These are phyloP conservation scores for Solanum dulcamara DNA, from an alignment of 257 asterid genomes.

Conservation along the genomic window DNA sequence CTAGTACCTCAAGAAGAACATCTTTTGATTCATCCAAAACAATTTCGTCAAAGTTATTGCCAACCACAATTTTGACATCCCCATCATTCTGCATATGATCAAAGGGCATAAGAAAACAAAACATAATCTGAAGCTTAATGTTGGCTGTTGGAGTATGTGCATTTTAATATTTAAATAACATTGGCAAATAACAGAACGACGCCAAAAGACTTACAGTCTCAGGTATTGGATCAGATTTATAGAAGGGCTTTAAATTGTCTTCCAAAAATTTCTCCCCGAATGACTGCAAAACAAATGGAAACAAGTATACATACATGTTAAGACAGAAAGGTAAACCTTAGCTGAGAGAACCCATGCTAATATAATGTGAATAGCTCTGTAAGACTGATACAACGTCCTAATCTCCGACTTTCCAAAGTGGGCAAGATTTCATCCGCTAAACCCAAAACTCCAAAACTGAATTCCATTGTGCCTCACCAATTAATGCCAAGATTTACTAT, in stretches of 20 bases:
- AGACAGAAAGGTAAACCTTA: not conserved
- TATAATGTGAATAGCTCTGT: not conserved
- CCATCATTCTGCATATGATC: slow-evolving; percentile 59
- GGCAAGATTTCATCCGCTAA: not conserved
- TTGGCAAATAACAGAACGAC: not conserved
- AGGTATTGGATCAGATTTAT: slow-evolving; percentile 89
- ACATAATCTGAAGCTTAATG: not conserved
- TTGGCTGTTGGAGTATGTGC: not conserved
- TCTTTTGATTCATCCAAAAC: slow-evolving; percentile 93
- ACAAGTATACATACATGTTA: not conserved
- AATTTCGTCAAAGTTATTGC: slow-evolving; percentile 83
- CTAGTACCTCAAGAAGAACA: slow-evolving; percentile 90
- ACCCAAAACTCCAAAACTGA: not conserved
- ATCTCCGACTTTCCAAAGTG: not conserved
- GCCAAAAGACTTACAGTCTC: slow-evolving; percentile 40
- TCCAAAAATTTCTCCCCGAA: slow-evolving; percentile 68
- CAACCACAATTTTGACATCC: slow-evolving; percentile 84
- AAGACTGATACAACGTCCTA: not conserved
- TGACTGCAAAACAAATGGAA: slow-evolving; percentile 24
- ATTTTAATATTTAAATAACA: too few relatives aligned
- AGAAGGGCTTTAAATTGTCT: slow-evolving; percentile 81
- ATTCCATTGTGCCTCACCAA: not conserved
- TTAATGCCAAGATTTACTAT: not conserved
- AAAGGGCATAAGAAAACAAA: not conserved
- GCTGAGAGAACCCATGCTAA: not conserved